Conservation (phyloP, 192 early-diverging fungal species). For the Ramicandelaber brevisporus region DNA sequence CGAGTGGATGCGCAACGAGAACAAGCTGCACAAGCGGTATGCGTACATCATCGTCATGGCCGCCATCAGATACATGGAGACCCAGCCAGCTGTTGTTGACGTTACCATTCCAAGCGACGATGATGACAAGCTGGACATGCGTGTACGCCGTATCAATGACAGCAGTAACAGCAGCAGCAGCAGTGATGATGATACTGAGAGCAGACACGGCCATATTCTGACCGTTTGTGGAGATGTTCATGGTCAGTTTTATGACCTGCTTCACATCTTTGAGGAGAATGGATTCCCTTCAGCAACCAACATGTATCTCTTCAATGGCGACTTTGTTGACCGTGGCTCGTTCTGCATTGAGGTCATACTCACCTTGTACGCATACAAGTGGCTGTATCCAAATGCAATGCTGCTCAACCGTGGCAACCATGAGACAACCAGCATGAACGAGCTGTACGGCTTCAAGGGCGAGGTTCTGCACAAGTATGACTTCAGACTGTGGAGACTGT, state of each 20-base stretch:
- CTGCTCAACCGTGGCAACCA: constrained; percentile 92
- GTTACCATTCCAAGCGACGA: constrained; percentile 42
- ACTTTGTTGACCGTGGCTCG: constrained; percentile 96
- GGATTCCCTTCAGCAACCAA: constrained; percentile 63
- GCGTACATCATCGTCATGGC: constrained; percentile 61
- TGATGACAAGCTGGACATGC: no score
- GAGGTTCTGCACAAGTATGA: constrained; percentile 91
- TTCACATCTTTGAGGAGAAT: constrained; percentile 85
- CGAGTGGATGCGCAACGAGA: constrained; percentile 59
- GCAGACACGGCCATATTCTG: no score
- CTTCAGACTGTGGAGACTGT: constrained; percentile 80
- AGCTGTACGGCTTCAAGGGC: constrained; percentile 97
- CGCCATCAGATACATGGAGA: constrained; percentile 43
- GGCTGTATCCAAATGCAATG: constrained; percentile 60
- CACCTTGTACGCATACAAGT: constrained; percentile 74
- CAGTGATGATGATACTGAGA: no score
- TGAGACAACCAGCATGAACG: constrained; percentile 97
- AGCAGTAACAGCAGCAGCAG: no score
- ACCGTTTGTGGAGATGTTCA: constrained; percentile 98
- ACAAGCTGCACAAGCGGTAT: constrained; percentile 77
- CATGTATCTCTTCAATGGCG: constrained; percentile 88
- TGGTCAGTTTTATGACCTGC: constrained; percentile 94
- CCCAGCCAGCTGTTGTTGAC: constrained; percentile 61
- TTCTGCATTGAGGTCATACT: constrained; percentile 91
- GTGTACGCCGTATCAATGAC: no score